Evolutionary conservation across 352 stramenopile genomes (phyloP).

Genomic region (Pythium dissotocum): DNA sequence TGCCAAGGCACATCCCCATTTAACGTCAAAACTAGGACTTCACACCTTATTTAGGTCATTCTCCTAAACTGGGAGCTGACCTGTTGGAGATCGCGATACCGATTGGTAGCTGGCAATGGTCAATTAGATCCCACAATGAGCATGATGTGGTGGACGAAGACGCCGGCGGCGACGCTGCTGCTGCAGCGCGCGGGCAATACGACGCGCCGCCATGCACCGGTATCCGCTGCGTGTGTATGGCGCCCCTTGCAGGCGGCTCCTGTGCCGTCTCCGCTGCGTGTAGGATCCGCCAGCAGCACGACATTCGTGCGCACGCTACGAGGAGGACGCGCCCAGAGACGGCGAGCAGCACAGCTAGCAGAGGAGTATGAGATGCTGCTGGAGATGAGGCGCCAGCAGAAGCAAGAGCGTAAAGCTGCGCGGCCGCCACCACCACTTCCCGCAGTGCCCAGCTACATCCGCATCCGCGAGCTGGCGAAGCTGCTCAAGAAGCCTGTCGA

Average conservation of each 20-base stretch:
- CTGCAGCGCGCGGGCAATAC: conserved; percentile 2
- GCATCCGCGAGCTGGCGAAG: conserved; percentile 77
- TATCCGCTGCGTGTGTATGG: not conserved
- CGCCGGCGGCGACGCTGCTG: conserved; percentile 1
- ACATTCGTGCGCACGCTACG: conserved; percentile 25
- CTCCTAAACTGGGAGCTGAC: conserved; percentile 16
- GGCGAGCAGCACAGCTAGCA: conserved; percentile 7
- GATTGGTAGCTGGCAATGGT: conserved; percentile 20
- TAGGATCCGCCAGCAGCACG: not conserved
- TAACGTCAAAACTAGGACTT: not conserved
- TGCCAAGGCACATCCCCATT: not conserved
- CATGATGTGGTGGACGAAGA: conserved; percentile 25
- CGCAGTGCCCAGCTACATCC: conserved; percentile 54
- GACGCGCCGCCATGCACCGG: not conserved
- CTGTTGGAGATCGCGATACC: conserved; percentile 10
- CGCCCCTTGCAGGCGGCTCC: not conserved
- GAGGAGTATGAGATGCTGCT: conserved; percentile 20
- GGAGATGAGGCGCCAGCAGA: conserved; percentile 18
- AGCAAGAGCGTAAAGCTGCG: conserved; percentile 6
- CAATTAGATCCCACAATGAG: conserved; percentile 14
- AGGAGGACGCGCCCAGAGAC: conserved; percentile 10
- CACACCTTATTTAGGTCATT: not conserved
- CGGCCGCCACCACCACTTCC: conserved; percentile 16
- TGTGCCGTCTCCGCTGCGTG: not conserved
- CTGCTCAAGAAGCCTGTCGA: conserved; percentile 61